A percentile compares a stretch with the other conserved stretches of the same genome.
These are phyloP conservation scores for Saprolegnia diclina DNA, from an alignment of 352 stramenopile genomes.

Conservation along the genomic window DNA sequence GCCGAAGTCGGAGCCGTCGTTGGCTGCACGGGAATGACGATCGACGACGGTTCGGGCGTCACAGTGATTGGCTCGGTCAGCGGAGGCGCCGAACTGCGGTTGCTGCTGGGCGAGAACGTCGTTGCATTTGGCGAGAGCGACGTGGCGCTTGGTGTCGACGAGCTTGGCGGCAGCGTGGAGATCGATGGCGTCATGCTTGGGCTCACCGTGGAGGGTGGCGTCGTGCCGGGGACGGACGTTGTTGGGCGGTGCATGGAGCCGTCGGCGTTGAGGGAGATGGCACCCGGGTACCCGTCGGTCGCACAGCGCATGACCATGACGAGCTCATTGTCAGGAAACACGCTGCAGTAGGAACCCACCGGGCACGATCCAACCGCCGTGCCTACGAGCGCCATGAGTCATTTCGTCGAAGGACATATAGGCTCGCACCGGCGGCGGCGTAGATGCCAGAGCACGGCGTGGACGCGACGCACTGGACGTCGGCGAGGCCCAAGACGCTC, in stretches of 20 bases:
- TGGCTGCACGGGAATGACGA: neutral
- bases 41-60: neutral
- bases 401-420: neutral
- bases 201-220: neutral
- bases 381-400: neutral
- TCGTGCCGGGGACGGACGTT: neutral
- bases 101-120: too few species aligned
- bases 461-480: slow-evolving; percentile 7
- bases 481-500: neutral
- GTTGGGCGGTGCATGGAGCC: neutral
- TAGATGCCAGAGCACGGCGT: slow-evolving; percentile 14
- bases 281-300: neutral
- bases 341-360: neutral
- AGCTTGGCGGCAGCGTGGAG: neutral
- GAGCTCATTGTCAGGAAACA: slow-evolving; percentile 7
- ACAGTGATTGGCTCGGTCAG: neutral
- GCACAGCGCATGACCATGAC: slow-evolving; percentile 16
- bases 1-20: neutral
- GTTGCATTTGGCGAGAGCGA: too few species aligned
- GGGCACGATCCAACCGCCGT: neutral
- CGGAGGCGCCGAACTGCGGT: too few species aligned
- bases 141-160: neutral
- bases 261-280: neutral
- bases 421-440: neutral
- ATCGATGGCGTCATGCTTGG: neutral